Evolutionary conservation across 2,329 filamentous ascomycete genomes (phyloP), one percentile per base, ranked within the genome.

Genomic region (Blumeria hordei): DNA sequence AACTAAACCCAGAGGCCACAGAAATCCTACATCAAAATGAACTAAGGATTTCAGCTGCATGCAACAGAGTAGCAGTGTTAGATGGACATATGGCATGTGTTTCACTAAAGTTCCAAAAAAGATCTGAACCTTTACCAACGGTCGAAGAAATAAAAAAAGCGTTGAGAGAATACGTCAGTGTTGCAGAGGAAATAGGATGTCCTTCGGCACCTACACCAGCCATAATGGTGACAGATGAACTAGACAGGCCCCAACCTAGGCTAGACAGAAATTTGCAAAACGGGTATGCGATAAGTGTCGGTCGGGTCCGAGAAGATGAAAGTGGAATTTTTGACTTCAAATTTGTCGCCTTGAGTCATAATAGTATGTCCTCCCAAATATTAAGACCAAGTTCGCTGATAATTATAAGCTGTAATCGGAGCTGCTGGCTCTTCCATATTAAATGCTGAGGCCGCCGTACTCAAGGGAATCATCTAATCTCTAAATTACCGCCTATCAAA

Each of bases 31-130:
- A 92, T 66, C 86, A 93, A 68, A 69, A 72, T 12, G 72, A 74
- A 49, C 77, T 96, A 57, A 78, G 78, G 60, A 81, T 96, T 55
- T 87, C 82, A 4, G 90, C 87, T 10, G 81, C 88, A 3, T 96
- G 92, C 72, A 96, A 92, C 65, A 81, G 92, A 58, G 92, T 96
- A 2, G 78, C 88, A n/a, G 92, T 96, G 16, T 77, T 94, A 56
- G 90, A 96, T 66, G 92, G 92, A 47, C 92, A 96, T 71, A 93
- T 83, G 55, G 88, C 86, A n/a, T 95, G 88, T 65, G 87, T 96
- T 9, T 92, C 85, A 7, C 73, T 96, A 59, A 75, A 78, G 55
- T 96, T 96, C 69, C 77, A 78, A 66, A 79, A 79, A 62, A 77
- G 82, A 33, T 57, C 60, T 55, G 57, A 44, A 39, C 85, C 85